A percentile compares a stretch with the other conserved stretches of the same genome.
phyloP scores from a whole-genome alignment of 2,329 filamentous ascomycete genomes.

The Arthroderma sp. region DNA sequence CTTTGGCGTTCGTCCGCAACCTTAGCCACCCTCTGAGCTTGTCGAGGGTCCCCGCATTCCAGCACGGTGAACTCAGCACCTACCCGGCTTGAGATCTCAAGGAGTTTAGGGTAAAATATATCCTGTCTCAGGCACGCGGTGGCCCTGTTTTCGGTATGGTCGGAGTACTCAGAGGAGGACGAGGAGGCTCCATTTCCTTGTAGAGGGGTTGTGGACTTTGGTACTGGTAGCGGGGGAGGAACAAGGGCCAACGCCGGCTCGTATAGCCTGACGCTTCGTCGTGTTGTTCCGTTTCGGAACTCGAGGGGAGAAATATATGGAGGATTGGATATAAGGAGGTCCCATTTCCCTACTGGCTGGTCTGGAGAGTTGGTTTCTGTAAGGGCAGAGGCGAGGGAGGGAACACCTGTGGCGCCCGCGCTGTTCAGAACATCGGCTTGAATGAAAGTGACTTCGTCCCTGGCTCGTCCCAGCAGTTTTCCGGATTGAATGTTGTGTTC shows the following conservation, averaged over 20 bases:
- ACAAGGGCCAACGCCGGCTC: constrained; percentile 76
- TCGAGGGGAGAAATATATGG: constrained; percentile 66
- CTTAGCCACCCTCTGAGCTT: constrained; percentile 20
- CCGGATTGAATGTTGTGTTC: constrained; percentile 33
- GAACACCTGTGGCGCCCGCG: not conserved
- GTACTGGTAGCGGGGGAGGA: constrained; percentile 26
- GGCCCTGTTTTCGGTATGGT: not conserved
- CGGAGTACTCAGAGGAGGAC: constrained; percentile 41
- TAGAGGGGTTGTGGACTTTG: no score
- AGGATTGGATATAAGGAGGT: constrained; percentile 76
- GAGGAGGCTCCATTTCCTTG: constrained; percentile 26
- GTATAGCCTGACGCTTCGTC: constrained; percentile 62
- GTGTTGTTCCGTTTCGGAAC: constrained; percentile 47
- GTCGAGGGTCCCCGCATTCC: constrained; percentile 24
- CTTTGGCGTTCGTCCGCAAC: not conserved
- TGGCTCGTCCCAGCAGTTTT: constrained; percentile 16
- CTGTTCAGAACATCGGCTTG: constrained; percentile 30
- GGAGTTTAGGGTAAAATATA: constrained; percentile 24
- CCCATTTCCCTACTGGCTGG: constrained; percentile 1
- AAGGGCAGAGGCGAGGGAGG: not conserved
- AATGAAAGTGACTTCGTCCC: constrained; percentile 32
- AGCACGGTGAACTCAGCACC: constrained; percentile 19
- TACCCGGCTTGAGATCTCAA: constrained; percentile 16
- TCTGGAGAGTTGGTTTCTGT: not conserved
- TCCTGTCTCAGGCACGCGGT: constrained; percentile 15